Evolutionary conservation across 23 red algal genomes (phyloP).

Genomic region (Gracilaria domingensis): DNA sequence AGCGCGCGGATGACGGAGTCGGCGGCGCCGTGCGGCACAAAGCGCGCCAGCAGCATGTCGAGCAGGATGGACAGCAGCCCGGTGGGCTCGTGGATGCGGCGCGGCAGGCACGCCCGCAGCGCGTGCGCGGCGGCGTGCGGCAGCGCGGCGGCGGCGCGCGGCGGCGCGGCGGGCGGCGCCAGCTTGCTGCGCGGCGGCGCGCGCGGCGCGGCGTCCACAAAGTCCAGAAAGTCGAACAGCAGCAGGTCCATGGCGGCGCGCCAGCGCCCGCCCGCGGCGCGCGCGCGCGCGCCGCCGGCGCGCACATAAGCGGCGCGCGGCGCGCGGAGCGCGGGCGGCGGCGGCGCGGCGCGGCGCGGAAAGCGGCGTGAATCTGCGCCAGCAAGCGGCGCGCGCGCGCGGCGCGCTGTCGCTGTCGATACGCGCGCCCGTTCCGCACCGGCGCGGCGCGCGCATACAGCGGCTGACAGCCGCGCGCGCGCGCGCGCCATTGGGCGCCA

Average conservation of each 20-base stretch:
- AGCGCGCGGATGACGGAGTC: conserved; percentile 46
- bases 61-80: conserved; percentile 18
- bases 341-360: not conserved
- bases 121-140: not conserved
- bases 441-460: too few species aligned
- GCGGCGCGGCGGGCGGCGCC: not conserved
- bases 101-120: conserved; percentile 32
- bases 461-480: too few species aligned
- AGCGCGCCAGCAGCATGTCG: conserved; percentile 56
- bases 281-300: too few species aligned
- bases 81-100: conserved; percentile 63
- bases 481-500: too few species aligned
- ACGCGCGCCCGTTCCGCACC: not conserved
- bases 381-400: not conserved
- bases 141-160: not conserved
- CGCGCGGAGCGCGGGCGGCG: not conserved
- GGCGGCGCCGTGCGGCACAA: conserved; percentile 35
- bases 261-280: not conserved
- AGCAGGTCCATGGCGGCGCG: not conserved
- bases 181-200: not conserved
- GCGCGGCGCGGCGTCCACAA: not conserved
- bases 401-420: not conserved
- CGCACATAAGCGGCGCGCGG: not conserved
- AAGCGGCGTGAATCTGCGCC: not conserved
- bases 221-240: conserved; percentile 15